Base-by-base conservation (phyloP, 2,329 filamentous ascomycete species). In the Colletotrichum agaves region DNA sequence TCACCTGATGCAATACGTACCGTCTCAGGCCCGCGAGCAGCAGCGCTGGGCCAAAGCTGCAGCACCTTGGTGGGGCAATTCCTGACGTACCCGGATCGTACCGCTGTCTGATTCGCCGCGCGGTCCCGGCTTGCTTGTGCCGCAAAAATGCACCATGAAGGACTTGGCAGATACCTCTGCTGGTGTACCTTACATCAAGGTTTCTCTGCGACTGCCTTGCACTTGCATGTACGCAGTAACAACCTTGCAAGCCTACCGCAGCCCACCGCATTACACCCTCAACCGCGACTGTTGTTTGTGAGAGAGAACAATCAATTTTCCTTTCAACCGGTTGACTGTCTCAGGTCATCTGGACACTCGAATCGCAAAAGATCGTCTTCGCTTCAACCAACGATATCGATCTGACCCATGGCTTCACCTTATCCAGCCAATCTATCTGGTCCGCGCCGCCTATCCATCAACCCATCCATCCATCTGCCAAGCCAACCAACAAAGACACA, bases 111-210 rank as follows among this genome's bases (percentile, higher is more conserved):
- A 63, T 63, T 57, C 27, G 63, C 35, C 37, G 8, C 10, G 5
- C 37, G 10, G 31, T n/a, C 43, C 50, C 37, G 12, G 63, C 49
- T 17, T 21, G 31, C 44, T 11, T 10, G 21, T 52, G 63, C 50
- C 46, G 44, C 60, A 58, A 46, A 63, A 63, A 31, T 27, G n/a
- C 60, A n/a, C 12, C 21, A 3, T 8, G 19, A 33, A 61, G 19
- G 27, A 63, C 60, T 63, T 67, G 46, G 52, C 64, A 67, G 52
- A 6, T 67, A 63, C 60, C 43, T 62, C 19, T 21, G 17, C 31
- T 13, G 31, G 33, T 33, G 58, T 43, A 46, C 56, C 39, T 19
- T 43, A 46, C 56, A 46, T 19, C 41, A 37, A 56, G 33, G 50
- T 56, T 59, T 46, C 39, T 33, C 62, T 50, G 19, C 27, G 11